These are phyloP conservation scores for Przewalskia tangutica DNA, from an alignment of 257 asterid genomes.

Conservation along the genomic window DNA sequence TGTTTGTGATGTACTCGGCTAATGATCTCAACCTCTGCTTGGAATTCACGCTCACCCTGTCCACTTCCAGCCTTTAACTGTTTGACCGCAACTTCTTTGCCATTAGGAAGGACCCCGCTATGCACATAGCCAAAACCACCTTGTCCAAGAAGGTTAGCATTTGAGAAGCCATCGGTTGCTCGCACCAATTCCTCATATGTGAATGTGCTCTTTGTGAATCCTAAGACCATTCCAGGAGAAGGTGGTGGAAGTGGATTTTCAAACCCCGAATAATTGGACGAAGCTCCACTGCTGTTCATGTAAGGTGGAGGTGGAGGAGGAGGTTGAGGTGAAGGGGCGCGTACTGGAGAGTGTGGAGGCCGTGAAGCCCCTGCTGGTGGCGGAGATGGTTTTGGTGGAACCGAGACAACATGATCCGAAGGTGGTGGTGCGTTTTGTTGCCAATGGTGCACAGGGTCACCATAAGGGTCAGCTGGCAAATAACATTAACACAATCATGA, in stretches of 20 bases:
- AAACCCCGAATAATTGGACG: conserved; percentile 55
- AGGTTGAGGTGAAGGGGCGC: conserved; percentile 32
- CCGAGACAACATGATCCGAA: conserved; percentile 26
- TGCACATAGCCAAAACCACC: conserved; percentile 97
- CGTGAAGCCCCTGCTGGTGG: conserved; percentile 46
- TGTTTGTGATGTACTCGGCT: conserved; percentile 94
- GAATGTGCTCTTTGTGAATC: conserved; percentile 56
- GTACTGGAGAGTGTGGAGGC: conserved; percentile 45
- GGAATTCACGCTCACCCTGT: conserved; percentile 88
- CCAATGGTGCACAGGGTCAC: conserved; percentile 54
- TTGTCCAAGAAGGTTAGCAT: conserved; percentile 83
- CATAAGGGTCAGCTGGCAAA: conserved; percentile 45
- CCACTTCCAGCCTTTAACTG: conserved; percentile 84
- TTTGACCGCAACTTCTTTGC: conserved; percentile 77
- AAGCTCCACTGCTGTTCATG: conserved; percentile 65
- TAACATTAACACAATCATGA: not conserved
- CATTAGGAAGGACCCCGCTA: conserved; percentile 66
- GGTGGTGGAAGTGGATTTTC: conserved; percentile 46
- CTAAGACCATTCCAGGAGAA: conserved; percentile 52
- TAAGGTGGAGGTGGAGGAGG: conserved; percentile 41
- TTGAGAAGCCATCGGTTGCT: conserved; percentile 87
- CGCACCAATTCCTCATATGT: conserved; percentile 64
- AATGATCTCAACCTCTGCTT: conserved; percentile 91
- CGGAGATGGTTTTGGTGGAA: conserved; percentile 46
- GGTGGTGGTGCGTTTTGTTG: conserved; percentile 51